Conservation (phyloP, 1,284 basidiomycete species). For the Boletus mariae region DNA sequence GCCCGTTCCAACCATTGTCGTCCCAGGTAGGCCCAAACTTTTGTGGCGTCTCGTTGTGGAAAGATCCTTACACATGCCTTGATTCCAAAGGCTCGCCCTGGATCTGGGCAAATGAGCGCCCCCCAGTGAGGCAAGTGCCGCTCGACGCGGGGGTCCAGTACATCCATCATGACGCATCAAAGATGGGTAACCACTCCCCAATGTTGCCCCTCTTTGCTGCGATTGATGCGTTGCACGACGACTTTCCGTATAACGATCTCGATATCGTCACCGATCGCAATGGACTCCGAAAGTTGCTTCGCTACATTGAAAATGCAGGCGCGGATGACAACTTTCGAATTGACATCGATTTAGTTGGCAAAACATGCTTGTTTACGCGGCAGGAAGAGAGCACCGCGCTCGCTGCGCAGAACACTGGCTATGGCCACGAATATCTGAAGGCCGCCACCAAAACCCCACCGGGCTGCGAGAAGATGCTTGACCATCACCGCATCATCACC, state of each 20-base stretch:
- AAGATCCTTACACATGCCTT: background rate
- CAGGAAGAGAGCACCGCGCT: slow-evolving; percentile 18
- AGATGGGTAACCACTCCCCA: slow-evolving; percentile 32
- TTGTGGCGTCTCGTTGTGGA: background rate
- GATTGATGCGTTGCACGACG: slow-evolving; percentile 31
- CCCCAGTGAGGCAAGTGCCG: slow-evolving; percentile 22
- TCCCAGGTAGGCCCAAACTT: slow-evolving; percentile 27
- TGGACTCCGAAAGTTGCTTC: slow-evolving; percentile 36
- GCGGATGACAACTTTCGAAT: slow-evolving; percentile 33
- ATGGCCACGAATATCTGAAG: slow-evolving; percentile 34
- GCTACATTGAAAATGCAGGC: slow-evolving; percentile 21
- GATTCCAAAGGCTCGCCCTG: slow-evolving; percentile 25
- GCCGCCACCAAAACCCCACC: slow-evolving; percentile 26
- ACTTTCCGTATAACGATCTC: slow-evolving; percentile 28
- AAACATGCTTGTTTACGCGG: slow-evolving; percentile 33
- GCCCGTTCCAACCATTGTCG: slow-evolving; percentile 28
- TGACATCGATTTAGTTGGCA: slow-evolving; percentile 32
- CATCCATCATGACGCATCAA: slow-evolving; percentile 33
- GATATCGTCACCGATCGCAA: slow-evolving; percentile 38
- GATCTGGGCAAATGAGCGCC: slow-evolving; percentile 29
- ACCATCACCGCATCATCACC: slow-evolving; percentile 37
- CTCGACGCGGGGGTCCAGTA: slow-evolving; percentile 27
- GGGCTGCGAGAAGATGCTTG: slow-evolving; percentile 32
- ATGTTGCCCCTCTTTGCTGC: slow-evolving; percentile 36
- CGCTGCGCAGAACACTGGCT: slow-evolving; percentile 22